These are phyloP conservation scores for Esteya vermicola DNA, from an alignment of 2,329 filamentous ascomycete genomes.

Conservation along the genomic window DNA sequence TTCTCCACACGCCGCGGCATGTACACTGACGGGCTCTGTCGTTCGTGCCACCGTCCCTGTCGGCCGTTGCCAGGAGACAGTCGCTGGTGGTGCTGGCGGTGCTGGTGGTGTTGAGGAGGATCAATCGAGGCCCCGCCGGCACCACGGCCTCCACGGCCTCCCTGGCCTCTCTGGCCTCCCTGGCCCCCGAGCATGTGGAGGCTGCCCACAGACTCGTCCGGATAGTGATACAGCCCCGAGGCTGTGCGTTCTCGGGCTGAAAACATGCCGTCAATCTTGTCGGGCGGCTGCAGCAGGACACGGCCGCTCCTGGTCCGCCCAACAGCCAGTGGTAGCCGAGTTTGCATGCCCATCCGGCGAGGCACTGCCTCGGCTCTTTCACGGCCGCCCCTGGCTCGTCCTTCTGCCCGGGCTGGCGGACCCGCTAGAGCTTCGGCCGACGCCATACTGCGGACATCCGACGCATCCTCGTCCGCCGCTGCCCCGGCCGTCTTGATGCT, in stretches of 20 bases:
- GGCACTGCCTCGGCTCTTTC: constrained; percentile 15
- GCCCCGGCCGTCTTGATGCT: no score
- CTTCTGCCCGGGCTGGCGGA: no score
- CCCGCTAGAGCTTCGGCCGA: no score
- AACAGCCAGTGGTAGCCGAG: no score
- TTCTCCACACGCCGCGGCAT: constrained; percentile 56
- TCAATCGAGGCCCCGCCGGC: background rate
- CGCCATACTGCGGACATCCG: constrained; percentile 7
- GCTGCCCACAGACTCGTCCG: constrained; percentile 51
- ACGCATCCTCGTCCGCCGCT: constrained; percentile 16
- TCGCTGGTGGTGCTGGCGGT: no score
- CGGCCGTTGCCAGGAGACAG: constrained; percentile 27
- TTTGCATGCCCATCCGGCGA: background rate
- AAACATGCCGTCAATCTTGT: constrained; percentile 66
- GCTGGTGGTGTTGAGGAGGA: no score
- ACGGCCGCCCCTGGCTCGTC: no score
- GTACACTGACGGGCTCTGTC: constrained; percentile 40
- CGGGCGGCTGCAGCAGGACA: constrained; percentile 51
- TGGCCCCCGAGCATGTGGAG: constrained; percentile 21
- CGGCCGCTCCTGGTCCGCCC: constrained; percentile 30
- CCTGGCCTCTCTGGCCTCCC: background rate
- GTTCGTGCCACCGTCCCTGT: constrained; percentile 38
- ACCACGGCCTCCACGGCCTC: background rate
- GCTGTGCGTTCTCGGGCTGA: constrained; percentile 53
- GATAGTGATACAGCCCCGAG: constrained; percentile 55